These are phyloP conservation scores for Amanita rubescens DNA, from an alignment of 768 basidiomycete genomes.

Conservation along the genomic window DNA sequence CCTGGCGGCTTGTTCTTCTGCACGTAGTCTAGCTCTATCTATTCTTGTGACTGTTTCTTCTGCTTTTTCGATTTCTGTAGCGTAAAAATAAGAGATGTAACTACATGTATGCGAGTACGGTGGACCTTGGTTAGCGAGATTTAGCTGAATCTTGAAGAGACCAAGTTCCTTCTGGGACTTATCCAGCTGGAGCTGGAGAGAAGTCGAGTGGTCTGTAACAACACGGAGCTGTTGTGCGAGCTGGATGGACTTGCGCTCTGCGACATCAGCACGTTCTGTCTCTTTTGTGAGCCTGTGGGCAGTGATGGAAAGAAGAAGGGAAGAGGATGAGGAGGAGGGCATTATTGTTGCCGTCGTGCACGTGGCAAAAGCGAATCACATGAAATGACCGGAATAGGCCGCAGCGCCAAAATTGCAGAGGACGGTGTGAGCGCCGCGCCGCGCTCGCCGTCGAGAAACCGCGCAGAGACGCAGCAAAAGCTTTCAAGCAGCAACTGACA, in stretches of 20 bases:
- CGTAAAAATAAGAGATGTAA: neutral
- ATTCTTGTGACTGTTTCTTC: constrained; percentile 44
- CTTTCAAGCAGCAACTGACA: neutral
- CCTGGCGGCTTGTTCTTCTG: constrained; percentile 38
- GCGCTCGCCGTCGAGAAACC: neutral
- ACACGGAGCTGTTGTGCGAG: constrained; percentile 25
- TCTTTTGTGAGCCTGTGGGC: constrained; percentile 21
- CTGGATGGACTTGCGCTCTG: constrained; percentile 26
- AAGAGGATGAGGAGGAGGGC: neutral
- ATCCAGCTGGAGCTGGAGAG: constrained; percentile 23
- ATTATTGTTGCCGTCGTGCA: neutral
- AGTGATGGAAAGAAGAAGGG: constrained; percentile 3
- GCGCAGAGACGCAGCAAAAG: neutral
- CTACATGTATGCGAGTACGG: neutral
- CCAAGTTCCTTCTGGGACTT: constrained; percentile 39
- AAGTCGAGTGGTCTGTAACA: constrained; percentile 22
- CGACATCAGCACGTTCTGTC: constrained; percentile 31
- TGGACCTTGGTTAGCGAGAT: constrained; percentile 43
- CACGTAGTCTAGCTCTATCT: constrained; percentile 40
- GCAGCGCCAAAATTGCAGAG: neutral
- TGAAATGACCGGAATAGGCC: neutral
- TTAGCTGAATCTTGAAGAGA: constrained; percentile 51
- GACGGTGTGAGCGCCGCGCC: neutral
- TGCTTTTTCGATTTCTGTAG: constrained; percentile 43
- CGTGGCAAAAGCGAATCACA: constrained; percentile 4